These are phyloP conservation scores for Sclerotinia minor DNA, from an alignment of 2,329 filamentous ascomycete species.

Conservation along the genomic window DNA sequence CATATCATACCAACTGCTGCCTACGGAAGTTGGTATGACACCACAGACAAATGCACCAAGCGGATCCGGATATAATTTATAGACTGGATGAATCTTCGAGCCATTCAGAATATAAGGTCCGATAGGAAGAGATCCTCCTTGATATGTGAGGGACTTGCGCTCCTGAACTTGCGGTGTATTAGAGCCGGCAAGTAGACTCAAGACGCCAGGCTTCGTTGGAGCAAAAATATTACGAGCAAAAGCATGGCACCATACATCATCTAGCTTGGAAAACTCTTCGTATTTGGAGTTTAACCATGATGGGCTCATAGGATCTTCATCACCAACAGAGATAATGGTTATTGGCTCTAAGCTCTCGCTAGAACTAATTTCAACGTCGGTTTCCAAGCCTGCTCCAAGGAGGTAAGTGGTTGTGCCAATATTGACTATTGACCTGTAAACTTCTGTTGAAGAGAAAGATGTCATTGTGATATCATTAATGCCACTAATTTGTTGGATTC, in stretches of 20 bases:
- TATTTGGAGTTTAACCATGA: background rate
- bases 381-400: background rate
- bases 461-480: background rate
- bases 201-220: background rate
- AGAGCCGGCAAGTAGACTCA: background rate
- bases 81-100: background rate
- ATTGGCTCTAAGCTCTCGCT: background rate
- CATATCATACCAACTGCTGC: background rate
- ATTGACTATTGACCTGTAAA: background rate
- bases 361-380: background rate
- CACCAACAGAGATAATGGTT: background rate
- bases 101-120: conserved; percentile 18
- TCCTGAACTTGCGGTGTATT: background rate
- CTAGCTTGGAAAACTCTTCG: background rate
- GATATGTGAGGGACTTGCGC: background rate
- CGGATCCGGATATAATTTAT: conserved; percentile 12
- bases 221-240: background rate
- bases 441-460: background rate
- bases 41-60: conserved; percentile 19
- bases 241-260: background rate
- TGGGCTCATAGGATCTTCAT: background rate
- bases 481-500: too few species aligned
- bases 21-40: background rate
- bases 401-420: background rate
- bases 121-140: background rate